Base-by-base conservation (phyloP, 805 yeast species). In the Phaffomyces thermotolerans region DNA sequence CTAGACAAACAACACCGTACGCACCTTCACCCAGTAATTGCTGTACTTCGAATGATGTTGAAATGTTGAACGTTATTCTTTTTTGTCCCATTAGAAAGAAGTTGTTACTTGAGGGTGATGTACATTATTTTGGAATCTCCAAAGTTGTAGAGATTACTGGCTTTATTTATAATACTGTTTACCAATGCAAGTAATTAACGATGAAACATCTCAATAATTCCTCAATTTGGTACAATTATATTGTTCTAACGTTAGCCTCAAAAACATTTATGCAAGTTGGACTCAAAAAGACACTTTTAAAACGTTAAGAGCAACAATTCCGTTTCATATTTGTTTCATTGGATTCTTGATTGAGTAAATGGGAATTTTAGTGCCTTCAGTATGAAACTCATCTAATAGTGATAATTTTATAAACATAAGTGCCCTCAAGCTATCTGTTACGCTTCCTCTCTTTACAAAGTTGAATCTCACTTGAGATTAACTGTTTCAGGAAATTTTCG, bases 1-100 rank as follows among this genome's bases (percentile, higher is more conserved):
- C 97, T 10, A 91, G 78, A 62, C 96, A 81, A 10, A 91, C 98
- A 12, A 90, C 79, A 6, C 98, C 98, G 59, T 91, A 91, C 0
- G 98, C 97, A 17, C 98, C 98, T 63, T 89, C 95, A 8, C 98
- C 98, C 2, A 91, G 81, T 14, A 91, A 76, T 52, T 86, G 88
- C 41, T 81, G 71, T 38, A 91, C 79, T 62, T 88, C 88, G 63
- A 90, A 91, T 57, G 86, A 89, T 48, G 84, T 85, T 25, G 90
- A 80, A 24, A 91, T 91, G 61, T 88, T 87, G 71, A 91, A 91
- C 3, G 78, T 67, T 41, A 76, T 69, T 45, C 66, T 66, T 44
- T 76, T 71, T 34, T 46, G 48, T 4, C 40, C 46, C 50, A 46
- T 49, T 24, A 13, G 29, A 27, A 9, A 6, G 12, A 27, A 13